Conservation (phyloP, 169 alveolate species). For the Eimeria praecox region DNA sequence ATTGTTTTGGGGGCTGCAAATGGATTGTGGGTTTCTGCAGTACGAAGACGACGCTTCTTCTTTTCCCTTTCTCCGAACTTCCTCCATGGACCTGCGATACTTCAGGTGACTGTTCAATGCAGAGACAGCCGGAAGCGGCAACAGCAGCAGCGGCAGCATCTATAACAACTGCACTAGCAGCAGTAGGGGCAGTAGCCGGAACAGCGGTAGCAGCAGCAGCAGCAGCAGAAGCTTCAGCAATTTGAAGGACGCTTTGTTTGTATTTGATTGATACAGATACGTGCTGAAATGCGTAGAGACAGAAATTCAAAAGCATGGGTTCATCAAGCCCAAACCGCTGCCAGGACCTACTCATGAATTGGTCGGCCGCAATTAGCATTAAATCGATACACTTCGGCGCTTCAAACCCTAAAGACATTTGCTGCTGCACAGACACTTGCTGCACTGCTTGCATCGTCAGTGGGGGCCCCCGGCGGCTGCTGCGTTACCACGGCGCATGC, state of each 20-base stretch:
- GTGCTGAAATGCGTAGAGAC: conserved; percentile 56
- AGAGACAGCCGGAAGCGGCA: background rate
- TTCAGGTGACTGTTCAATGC: conserved; percentile 4
- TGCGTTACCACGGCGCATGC: background rate
- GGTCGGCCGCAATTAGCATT: background rate
- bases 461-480: background rate
- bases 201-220: background rate
- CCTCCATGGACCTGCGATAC: conserved; percentile 66
- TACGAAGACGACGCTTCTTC: conserved; percentile 63
- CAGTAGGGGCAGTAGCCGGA: background rate
- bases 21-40: conserved; percentile 11
- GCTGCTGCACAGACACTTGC: background rate
- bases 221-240: background rate
- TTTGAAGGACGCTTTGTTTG: background rate
- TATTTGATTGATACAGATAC: background rate
- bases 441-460: background rate
- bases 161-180: background rate
- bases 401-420: background rate
- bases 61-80: conserved; percentile 28
- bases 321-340: conserved; percentile 43
- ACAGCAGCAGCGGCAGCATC: background rate
- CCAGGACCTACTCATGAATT: conserved; percentile 41
- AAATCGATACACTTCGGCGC: background rate
- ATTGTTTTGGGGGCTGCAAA: background rate
- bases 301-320: conserved; percentile 34